Evolutionary conservation across 371 early-diverging fungal species (phyloP).

Genomic region (Nematocida sp.): DNA sequence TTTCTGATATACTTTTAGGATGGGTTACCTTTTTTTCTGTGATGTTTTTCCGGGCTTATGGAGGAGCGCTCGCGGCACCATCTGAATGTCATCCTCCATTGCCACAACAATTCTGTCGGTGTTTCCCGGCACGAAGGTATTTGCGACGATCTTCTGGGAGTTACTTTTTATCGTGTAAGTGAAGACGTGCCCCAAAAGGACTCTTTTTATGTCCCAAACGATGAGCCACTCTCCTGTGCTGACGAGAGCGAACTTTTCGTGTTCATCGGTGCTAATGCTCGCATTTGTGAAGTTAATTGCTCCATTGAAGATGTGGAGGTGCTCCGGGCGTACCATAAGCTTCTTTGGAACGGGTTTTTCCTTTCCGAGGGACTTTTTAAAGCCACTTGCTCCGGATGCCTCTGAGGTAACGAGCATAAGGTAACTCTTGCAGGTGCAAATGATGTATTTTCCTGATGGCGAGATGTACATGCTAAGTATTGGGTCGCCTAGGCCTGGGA

Average conservation of each 20-base stretch:
- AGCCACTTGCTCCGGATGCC: constrained; percentile 47
- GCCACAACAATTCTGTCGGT: constrained; percentile 73
- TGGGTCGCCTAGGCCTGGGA: constrained; percentile 80
- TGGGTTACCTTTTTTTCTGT: neutral
- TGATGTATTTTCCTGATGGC: constrained; percentile 75
- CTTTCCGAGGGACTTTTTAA: constrained; percentile 61
- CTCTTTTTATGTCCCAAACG: constrained; percentile 81
- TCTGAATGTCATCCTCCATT: constrained; percentile 66
- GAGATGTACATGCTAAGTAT: constrained; percentile 80
- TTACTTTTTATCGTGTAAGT: constrained; percentile 80
- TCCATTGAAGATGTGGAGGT: constrained; percentile 74
- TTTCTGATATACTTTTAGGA: no score
- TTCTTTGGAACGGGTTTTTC: constrained; percentile 72
- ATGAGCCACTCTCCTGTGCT: constrained; percentile 82
- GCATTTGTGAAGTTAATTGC: constrained; percentile 78
- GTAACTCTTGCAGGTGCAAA: constrained; percentile 81
- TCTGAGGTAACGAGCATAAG: constrained; percentile 72
- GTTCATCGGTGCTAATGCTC: constrained; percentile 75
- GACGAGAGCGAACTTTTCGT: constrained; percentile 73
- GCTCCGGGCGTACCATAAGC: constrained; percentile 79
- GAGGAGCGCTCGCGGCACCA: constrained; percentile 45
- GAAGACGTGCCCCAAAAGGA: constrained; percentile 71
- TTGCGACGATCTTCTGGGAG: constrained; percentile 74
- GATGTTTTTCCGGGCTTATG: constrained; percentile 51
- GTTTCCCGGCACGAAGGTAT: constrained; percentile 76